Conservation (phyloP, 495 filamentous ascomycete species). For the Penicillium odoratum region DNA sequence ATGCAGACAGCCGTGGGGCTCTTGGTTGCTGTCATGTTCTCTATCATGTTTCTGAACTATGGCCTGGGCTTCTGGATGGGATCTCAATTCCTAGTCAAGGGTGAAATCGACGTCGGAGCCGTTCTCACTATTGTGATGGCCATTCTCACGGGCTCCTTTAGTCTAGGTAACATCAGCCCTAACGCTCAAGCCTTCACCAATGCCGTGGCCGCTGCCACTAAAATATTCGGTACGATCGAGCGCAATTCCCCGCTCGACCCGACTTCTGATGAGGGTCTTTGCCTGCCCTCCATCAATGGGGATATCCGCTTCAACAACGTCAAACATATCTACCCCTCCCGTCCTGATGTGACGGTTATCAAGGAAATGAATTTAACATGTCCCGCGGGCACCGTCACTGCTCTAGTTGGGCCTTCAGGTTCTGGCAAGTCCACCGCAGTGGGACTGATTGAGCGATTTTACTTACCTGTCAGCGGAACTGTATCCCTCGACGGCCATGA, state of each 20-base stretch:
- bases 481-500: slow-evolving; percentile 84
- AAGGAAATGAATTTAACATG: slow-evolving; percentile 74
- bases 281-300: slow-evolving; percentile 69
- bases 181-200: slow-evolving; percentile 83
- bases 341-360: slow-evolving; percentile 87
- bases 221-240: slow-evolving; percentile 93
- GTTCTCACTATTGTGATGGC: slow-evolving; percentile 81
- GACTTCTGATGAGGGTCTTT: slow-evolving; percentile 65
- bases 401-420: slow-evolving; percentile 83
- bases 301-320: slow-evolving; percentile 79
- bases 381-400: slow-evolving; percentile 83
- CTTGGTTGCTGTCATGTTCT: slow-evolving; percentile 83
- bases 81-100: slow-evolving; percentile 70
- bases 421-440: slow-evolving; percentile 92
- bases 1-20: slow-evolving; percentile 65
- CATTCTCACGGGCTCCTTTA: slow-evolving; percentile 89
- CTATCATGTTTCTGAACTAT: slow-evolving; percentile 83
- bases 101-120: slow-evolving; percentile 55
- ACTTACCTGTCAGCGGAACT: slow-evolving; percentile 77
- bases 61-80: slow-evolving; percentile 96
- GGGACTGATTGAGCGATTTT: slow-evolving; percentile 89
- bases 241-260: slow-evolving; percentile 86
- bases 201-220: slow-evolving; percentile 76
- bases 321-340: slow-evolving; percentile 91
- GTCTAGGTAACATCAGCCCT: slow-evolving; percentile 84